A percentile compares a stretch with the other conserved stretches of the same genome.
phyloP scores from a whole-genome alignment of 768 basidiomycete species.

The Mycena kentingensis region DNA sequence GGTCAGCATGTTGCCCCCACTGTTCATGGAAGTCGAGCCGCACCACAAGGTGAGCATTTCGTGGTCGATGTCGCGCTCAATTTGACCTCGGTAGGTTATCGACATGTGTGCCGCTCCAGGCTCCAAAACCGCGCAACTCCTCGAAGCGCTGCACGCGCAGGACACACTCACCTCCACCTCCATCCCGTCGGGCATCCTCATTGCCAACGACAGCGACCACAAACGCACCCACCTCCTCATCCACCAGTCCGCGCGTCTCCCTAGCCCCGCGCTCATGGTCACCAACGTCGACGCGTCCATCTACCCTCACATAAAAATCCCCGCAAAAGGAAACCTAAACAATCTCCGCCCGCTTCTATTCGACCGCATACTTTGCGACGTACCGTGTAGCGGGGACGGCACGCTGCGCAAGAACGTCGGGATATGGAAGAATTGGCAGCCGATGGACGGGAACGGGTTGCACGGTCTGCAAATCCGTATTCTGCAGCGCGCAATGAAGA shows the following conservation, averaged over 20 bases:
- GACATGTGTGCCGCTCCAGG: constrained; percentile 99
- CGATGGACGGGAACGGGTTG: constrained; percentile 86
- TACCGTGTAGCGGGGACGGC: constrained; percentile 97
- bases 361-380: constrained; percentile 94
- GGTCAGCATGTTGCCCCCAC: constrained; percentile 98
- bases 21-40: constrained; percentile 92
- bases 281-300: constrained; percentile 95
- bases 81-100: constrained; percentile 58
- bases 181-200: constrained; percentile 80
- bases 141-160: constrained; percentile 90
- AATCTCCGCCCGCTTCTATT: constrained; percentile 65
- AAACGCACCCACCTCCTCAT: constrained; percentile 96
- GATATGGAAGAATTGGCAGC: constrained; percentile 93
- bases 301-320: constrained; percentile 67
- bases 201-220: constrained; percentile 95
- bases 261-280: constrained; percentile 89
- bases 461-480: constrained; percentile 93
- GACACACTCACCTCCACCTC: constrained; percentile 64
- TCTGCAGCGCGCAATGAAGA: constrained; percentile 87
- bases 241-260: constrained; percentile 93
- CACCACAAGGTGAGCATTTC: constrained; percentile 68
- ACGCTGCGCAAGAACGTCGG: constrained; percentile 92
- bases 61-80: not conserved
- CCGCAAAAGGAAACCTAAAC: constrained; percentile 36
- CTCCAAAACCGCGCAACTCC: constrained; percentile 96